These are phyloP conservation scores for Alternaria ventricosa DNA, from an alignment of 2,329 filamentous ascomycete species.

Conservation along the genomic window DNA sequence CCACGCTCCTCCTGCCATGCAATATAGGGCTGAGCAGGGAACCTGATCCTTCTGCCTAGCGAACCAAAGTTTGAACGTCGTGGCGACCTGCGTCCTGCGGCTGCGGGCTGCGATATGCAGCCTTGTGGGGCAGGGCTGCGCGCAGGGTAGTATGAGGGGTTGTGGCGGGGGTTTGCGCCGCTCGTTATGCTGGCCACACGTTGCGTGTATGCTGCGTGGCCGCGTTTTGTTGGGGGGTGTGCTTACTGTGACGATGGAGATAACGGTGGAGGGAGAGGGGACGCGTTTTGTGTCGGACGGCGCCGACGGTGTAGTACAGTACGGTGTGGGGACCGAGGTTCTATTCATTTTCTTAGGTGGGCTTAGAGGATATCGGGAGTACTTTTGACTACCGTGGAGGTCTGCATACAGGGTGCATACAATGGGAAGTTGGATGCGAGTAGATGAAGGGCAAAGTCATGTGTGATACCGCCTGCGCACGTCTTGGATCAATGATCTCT, in stretches of 20 bases:
- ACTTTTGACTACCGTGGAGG: background rate
- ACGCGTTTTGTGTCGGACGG: background rate
- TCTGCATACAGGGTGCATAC: background rate
- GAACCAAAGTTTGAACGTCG: background rate
- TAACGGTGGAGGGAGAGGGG: background rate
- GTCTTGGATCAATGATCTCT: background rate
- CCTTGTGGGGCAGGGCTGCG: background rate
- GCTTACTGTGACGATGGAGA: background rate
- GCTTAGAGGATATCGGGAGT: background rate
- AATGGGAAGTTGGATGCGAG: background rate
- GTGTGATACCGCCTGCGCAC: background rate
- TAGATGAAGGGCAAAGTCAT: background rate
- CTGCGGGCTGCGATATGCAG: background rate
- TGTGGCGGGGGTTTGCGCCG: background rate
- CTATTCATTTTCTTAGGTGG: background rate
- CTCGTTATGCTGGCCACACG: background rate
- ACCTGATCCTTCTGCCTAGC: background rate
- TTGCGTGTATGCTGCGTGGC: background rate
- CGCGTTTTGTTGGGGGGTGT: background rate
- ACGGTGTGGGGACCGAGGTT: background rate
- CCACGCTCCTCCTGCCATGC: background rate
- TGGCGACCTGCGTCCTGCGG: background rate
- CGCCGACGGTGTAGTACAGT: background rate
- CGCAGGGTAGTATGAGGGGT: background rate
- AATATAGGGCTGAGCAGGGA: constrained; percentile 2